Evolutionary conservation across 768 basidiomycete species (phyloP), one percentile per base, ranked within the genome.

Genomic region (Vararia minispora): DNA sequence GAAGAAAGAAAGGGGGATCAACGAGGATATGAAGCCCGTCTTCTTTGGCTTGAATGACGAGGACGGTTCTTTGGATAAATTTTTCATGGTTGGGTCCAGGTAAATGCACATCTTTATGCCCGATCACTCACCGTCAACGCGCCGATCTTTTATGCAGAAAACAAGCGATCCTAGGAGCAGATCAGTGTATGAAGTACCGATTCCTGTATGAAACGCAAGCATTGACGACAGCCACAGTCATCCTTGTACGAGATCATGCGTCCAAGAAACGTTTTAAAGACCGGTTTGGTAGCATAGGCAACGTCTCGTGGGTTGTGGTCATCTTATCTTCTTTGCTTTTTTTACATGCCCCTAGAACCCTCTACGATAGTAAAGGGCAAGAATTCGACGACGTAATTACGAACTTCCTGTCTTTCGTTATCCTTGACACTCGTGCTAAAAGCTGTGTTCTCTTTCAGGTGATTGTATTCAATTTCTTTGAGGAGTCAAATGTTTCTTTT

Each of bases 391-490:
- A 77, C 45, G 76, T 75, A 38, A 13, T 47, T 16, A 12, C 4
- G 18, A 7, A 10, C 18, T 12, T 39, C 21, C 9, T n/a, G 26
- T 16, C 22, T 13, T 32, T 17, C 12, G 10, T 24, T 38, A 32
- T 11, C 9, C 22, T 22, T 12, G 2, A 2, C 14, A 14, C 14
- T 18, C 18, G 14, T 23, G 10, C 7, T 11, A 18, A n/a, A n/a
- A 31, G 21, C n/a, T n/a, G 16, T 20, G 23, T 20, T 26, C 12
- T 25, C 14, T 34, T 11, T 2, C 40, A 79, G 76, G 79, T 82
- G 9, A 58, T 82, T 11, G 50, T 82, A 6, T 80, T 72, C 42
- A 72, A 82, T 45, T 82, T 82, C 53, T 81, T 82, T 42, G 63
- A 69, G 21, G 74, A 81, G 44, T 82, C 79, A 0, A 40, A 48